A percentile compares a stretch with the other conserved stretches of the same genome.
Evolutionary conservation across 805 yeast genomes (phyloP).

Genomic region (Starmerella cellae): DNA sequence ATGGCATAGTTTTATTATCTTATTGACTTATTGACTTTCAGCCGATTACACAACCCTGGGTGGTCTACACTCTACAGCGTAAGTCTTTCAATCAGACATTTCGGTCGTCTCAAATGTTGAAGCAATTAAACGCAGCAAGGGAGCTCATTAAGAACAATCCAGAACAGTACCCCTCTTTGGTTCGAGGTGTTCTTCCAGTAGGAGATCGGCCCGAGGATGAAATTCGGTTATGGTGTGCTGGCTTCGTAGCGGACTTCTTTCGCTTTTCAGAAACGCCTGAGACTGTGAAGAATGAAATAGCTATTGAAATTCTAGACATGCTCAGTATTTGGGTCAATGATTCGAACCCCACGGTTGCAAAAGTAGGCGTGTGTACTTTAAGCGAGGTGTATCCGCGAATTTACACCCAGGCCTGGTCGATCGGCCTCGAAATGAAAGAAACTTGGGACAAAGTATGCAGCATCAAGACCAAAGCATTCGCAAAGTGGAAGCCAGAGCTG

Average conservation of each 20-base stretch:
- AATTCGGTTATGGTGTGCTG: constrained; percentile 29
- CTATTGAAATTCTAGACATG: constrained; percentile 24
- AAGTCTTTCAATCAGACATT: no score
- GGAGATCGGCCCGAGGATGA: constrained; percentile 26
- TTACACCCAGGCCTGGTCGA: constrained; percentile 27
- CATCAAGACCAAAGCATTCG: constrained; percentile 47
- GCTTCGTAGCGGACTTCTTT: constrained; percentile 30
- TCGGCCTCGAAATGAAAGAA: constrained; percentile 30
- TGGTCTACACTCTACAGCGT: no score
- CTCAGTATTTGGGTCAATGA: constrained; percentile 22
- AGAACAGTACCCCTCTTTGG: constrained; percentile 27
- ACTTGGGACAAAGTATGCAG: constrained; percentile 45
- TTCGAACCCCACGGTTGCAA: constrained; percentile 22
- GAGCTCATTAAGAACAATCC: constrained; percentile 27
- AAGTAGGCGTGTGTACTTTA: constrained; percentile 32
- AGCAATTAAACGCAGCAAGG: constrained; percentile 29
- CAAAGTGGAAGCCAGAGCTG: constrained; percentile 38
- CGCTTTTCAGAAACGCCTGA: constrained; percentile 21
- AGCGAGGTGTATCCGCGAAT: constrained; percentile 35
- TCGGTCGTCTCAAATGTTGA: constrained; percentile 15
- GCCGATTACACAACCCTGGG: neutral
- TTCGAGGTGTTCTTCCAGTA: constrained; percentile 28
- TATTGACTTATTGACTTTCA: neutral
- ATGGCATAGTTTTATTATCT: no score
- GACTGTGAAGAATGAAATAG: constrained; percentile 20